Evolutionary conservation across 305 asterid genomes (phyloP), one percentile per base, ranked within the genome.

Genomic region (Solanum hybrid): DNA sequence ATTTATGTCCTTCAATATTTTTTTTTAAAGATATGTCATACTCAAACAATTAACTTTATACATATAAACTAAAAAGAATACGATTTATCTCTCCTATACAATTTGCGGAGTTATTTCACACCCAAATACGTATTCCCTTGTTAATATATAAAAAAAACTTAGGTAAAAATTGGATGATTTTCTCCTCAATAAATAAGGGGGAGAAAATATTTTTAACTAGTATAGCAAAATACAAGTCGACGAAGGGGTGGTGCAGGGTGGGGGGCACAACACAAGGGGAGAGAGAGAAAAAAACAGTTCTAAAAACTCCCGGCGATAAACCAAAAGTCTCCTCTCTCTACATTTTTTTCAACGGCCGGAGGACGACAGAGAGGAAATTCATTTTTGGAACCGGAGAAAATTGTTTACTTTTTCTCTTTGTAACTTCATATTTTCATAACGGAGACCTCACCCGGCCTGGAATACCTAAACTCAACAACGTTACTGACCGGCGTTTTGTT

Each of bases 231-330:
- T 31, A 46, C 5, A 46, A 46, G 20, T 83, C 40, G 87, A 46
- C 28, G 20, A n/a, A 22, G 69, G 6, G 51, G 69, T 1, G 36
- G 35, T 26, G 26, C 36, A 12, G 39, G 87, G 87, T 61, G 39
- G 87, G 87, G 5, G 16, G 71, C 71, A 61, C 71, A 61, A 61
- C 71, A 61, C 26, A 18, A 57, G 8, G 88, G 33, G 33, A 11
- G 75, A 37, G 26, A 20, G 73, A 64, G 0, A 64, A 22, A 51
- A 57, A 31, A 86, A 61, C 88, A 86, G 88, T 86, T 86, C 34
- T 33, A 86, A 86, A 61, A 33, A 11, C 88, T 86, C 77, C 88
- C 88, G 88, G 88, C 77, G 88, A 86, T 61, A 31, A 61, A 86
- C 77, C 77, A 86, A 22, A 86, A 86, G 77, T 61, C 34, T 85